phyloP scores from a whole-genome alignment of 371 early-diverging fungal genomes.

The Lichtheimia corymbifera region DNA sequence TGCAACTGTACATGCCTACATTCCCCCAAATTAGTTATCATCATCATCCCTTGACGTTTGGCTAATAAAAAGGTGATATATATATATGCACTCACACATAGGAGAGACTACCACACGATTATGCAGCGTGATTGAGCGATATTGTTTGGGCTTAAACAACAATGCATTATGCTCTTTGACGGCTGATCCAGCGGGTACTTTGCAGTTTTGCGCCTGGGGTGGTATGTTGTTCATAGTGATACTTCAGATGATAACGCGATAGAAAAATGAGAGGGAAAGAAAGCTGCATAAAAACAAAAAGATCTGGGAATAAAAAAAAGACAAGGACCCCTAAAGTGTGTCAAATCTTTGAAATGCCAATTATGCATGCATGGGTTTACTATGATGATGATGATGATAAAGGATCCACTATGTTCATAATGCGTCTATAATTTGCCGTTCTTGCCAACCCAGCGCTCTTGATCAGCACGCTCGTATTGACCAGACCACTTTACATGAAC shows the following conservation, averaged over 20 bases:
- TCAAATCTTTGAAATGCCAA: too few relatives aligned
- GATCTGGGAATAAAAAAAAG: too few relatives aligned
- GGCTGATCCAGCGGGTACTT: constrained; percentile 18
- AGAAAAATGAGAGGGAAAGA: too few relatives aligned
- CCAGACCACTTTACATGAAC: constrained; percentile 63
- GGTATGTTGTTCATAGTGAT: constrained; percentile 2
- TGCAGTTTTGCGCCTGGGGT: constrained; percentile 3
- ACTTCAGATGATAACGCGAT: too few relatives aligned
- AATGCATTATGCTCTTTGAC: constrained; percentile 9
- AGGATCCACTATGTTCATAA: too few relatives aligned
- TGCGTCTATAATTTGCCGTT: background rate
- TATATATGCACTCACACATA: constrained; percentile 72
- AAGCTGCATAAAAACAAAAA: too few relatives aligned
- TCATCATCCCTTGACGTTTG: background rate
- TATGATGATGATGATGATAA: too few relatives aligned
- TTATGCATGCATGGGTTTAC: too few relatives aligned
- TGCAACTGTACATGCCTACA: constrained; percentile 23
- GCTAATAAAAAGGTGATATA: constrained; percentile 1
- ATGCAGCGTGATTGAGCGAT: constrained; percentile 60
- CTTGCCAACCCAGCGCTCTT: constrained; percentile 19
- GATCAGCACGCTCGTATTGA: constrained; percentile 61
- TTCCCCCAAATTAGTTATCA: background rate
- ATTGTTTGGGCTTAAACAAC: constrained; percentile 66
- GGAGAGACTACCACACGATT: constrained; percentile 83
- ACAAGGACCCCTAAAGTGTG: too few relatives aligned